Evolutionary conservation across 2,329 filamentous ascomycete species (phyloP).

Genomic region (Talaromyces sp.): DNA sequence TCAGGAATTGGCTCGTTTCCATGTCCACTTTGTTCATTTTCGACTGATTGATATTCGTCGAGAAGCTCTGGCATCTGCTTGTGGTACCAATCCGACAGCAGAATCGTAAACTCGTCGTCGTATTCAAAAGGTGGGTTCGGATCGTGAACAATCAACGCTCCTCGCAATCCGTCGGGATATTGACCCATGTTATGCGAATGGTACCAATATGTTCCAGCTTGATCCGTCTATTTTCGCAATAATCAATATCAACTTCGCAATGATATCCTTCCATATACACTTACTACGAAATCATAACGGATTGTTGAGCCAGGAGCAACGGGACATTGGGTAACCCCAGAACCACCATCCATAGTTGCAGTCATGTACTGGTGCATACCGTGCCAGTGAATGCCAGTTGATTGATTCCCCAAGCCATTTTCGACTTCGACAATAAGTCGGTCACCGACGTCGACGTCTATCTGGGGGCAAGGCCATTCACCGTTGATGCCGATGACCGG

Average conservation of each 20-base stretch:
- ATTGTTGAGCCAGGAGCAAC: conserved; percentile 61
- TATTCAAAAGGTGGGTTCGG: conserved; percentile 54
- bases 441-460: conserved; percentile 34
- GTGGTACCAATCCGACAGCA: conserved; percentile 69
- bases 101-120: conserved; percentile 60
- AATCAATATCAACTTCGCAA: not conserved
- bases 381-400: conserved; percentile 54
- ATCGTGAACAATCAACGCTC: conserved; percentile 61
- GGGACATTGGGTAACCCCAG: conserved; percentile 61
- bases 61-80: conserved; percentile 48
- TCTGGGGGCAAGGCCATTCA: conserved; percentile 65
- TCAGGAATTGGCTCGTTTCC: conserved; percentile 62
- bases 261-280: not conserved
- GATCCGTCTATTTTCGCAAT: conserved; percentile 39
- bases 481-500: conserved; percentile 71
- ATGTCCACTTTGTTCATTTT: conserved; percentile 43
- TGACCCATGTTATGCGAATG: conserved; percentile 64
- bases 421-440: conserved; percentile 34
- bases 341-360: conserved; percentile 65
- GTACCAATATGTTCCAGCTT: conserved; percentile 76
- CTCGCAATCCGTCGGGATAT: conserved; percentile 65
- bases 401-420: conserved; percentile 33
- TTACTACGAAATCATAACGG: conserved; percentile 60
- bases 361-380: conserved; percentile 65
- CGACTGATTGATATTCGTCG: conserved; percentile 34